Evolutionary conservation across 148 eudicot species (phyloP).

Genomic region (Heliamphora exappendiculata): DNA sequence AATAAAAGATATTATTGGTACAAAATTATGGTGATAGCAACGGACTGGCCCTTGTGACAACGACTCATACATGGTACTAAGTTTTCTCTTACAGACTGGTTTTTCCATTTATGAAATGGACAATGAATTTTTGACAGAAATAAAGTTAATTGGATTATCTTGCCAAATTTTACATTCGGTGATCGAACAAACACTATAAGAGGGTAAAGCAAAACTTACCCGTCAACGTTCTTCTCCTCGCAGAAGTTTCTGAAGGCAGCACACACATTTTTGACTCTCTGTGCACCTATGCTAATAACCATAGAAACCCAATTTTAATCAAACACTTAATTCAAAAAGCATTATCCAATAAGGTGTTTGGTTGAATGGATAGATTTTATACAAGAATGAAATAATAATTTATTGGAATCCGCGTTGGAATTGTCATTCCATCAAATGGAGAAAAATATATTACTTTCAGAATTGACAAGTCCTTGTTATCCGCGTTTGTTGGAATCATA

Average conservation of each 20-base stretch:
- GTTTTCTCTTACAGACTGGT: background rate
- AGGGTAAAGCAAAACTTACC: slow-evolving; percentile 29
- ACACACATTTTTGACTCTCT: slow-evolving; percentile 46
- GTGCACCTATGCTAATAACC: slow-evolving; percentile 54
- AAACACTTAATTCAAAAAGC: background rate
- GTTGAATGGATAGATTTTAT: too few relatives aligned
- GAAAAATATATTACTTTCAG: too few relatives aligned
- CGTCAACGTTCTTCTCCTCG: slow-evolving; percentile 51
- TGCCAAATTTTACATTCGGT: background rate
- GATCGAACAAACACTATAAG: background rate
- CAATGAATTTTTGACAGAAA: background rate
- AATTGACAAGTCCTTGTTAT: too few relatives aligned
- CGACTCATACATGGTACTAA: background rate
- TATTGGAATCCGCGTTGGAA: too few relatives aligned
- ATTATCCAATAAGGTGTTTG: background rate
- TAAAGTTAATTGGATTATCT: background rate
- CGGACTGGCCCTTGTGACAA: background rate
- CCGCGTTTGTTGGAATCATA: too few relatives aligned
- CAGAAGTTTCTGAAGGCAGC: slow-evolving; percentile 41
- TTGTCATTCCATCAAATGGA: too few relatives aligned
- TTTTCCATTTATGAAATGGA: background rate
- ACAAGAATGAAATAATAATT: too few relatives aligned
- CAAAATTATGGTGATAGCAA: background rate
- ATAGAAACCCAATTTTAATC: background rate
- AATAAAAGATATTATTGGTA: background rate